Base-by-base conservation (phyloP, 1,139 yeast species). In the Suhomyces atakaporum region DNA sequence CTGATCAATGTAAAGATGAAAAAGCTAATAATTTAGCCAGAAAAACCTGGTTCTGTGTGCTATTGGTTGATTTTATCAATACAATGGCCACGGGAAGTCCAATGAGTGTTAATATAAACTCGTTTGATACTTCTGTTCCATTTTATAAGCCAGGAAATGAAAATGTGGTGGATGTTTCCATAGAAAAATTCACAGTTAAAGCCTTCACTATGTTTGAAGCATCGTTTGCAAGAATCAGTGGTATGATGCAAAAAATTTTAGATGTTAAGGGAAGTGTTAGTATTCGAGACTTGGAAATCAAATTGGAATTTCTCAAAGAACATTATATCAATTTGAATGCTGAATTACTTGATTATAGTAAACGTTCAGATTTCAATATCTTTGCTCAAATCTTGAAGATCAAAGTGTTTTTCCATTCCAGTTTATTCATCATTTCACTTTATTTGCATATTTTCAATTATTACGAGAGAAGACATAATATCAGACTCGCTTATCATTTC, bases 371-470 rank as follows among this genome's bases (percentile, higher is more conserved):
- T 3, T 11, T 25, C 7, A 38, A 41, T 40, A 11, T 39, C 20
- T 28, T 36, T 12, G 26, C 37, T 15, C 37, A 32, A 16, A 36
- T 42, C 2, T 26, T 40, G 12, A 34, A 33, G 20, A 33, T 42
- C 13, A 47, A 47, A 32, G 35, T 42, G 10, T 47, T 36, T 27
- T 40, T 42, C 26, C 31, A 33, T 2, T 34, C 43, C 16, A 35
- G 38, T 20, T 36, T 39, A 3, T 66, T 73, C 39, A 53, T 62
- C 34, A 46, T 63, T 13, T 54, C 71, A 10, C 43, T 72, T 3
- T 60, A 63, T 38, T 69, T 62, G 43, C 68, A 69, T 44, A 53
- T 74, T n/a, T 61, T 61, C 45, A 49, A 67, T 13, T 62, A 70
- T 42, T 72, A 67, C 41, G 79, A 74, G 40, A 40, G 44, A 11